Evolutionary conservation across 306 rosid species (phyloP).

Genomic region (Prunus kanzakura): DNA sequence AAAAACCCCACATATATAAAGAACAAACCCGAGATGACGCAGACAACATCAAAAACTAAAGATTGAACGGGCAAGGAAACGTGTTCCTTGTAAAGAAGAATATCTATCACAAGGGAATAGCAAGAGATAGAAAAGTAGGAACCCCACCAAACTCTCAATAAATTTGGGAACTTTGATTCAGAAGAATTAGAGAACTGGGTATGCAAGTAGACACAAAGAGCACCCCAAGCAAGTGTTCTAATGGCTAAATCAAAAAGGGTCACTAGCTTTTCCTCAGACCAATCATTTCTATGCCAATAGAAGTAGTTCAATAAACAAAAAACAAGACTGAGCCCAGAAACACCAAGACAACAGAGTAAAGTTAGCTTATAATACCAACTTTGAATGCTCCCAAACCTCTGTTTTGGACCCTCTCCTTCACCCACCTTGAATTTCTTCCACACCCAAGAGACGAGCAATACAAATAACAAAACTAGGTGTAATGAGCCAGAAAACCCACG

Average conservation of each 20-base stretch:
- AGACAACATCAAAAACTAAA: constrained; percentile 43
- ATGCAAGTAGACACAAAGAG: constrained; percentile 37
- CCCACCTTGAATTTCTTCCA: constrained; percentile 30
- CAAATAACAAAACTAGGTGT: constrained; percentile 39
- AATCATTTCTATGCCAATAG: constrained; percentile 34
- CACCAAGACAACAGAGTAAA: constrained; percentile 20
- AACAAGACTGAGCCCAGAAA: constrained; percentile 37
- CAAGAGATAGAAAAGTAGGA: constrained; percentile 42
- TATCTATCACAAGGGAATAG: constrained; percentile 42
- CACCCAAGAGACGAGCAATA: constrained; percentile 38
- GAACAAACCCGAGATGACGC: constrained; percentile 41
- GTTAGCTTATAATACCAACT: constrained; percentile 22
- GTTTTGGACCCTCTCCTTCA: constrained; percentile 22
- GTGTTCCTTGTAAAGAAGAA: constrained; percentile 30
- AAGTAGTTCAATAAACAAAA: constrained; percentile 47
- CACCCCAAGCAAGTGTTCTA: constrained; percentile 47
- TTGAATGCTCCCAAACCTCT: constrained; percentile 14
- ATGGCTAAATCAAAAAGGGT: constrained; percentile 43
- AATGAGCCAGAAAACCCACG: constrained; percentile 46
- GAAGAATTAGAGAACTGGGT: constrained; percentile 16
- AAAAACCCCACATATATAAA: constrained; percentile 40
- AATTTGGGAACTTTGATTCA: constrained; percentile 22
- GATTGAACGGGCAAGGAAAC: constrained; percentile 31
- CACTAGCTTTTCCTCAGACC: constrained; percentile 38
- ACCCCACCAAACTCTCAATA: constrained; percentile 60